Base-by-base conservation (phyloP, 257 asterid species). In the Ophiorrhiza pumila region DNA sequence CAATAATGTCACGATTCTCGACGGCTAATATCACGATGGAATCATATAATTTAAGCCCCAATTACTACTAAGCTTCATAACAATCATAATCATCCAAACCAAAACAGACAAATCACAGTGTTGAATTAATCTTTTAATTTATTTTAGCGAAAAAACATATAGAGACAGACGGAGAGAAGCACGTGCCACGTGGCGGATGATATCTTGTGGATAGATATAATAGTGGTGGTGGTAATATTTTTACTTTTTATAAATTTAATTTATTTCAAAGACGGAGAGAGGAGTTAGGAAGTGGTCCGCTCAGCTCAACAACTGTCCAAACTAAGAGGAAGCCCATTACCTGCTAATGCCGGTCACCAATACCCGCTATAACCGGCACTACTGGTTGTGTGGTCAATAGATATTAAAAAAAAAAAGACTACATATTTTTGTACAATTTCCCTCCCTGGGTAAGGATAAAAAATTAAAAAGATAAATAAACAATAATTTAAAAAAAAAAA, bases 351-450 rank as follows among this genome's bases (percentile, higher is more conserved):
- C 68, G 77, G 85, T 79, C 81, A 35, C 18, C 68, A 71, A 69
- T 22, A 75, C 81, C 83, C 75, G 78, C 71, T 52, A 2, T 18
- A 8, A 78, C 83, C 80, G 58, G 76, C 65, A 63, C 2, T 20
- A 1, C 74, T 70, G 64, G 83, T 74, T 74, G 57, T 34, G 75
- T 59, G 83, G 79, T 60, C 49, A 22, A 46, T n/a, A 41, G 42
- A 69, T 82, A 52, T 72, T 77, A 77, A 34, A 47, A 1, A 79
- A 77, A 34, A 47, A 1, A 52, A 1, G 10, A 45, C 9, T 25
- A n/a, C 60, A 53, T 31, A 22, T 7, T 53, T 13, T 60, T 60
- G 32, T 59, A 41, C 45, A 13, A 5, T 14, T 32, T 27, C 4
- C 31, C 4, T 1, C 20, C 20, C 14, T 46, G 17, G 4, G 11